A percentile compares a stretch with the other conserved stretches of the same genome.
These are phyloP conservation scores for Pestalotiopsis sp. DNA, from an alignment of 2,329 filamentous ascomycete species.

Conservation along the genomic window DNA sequence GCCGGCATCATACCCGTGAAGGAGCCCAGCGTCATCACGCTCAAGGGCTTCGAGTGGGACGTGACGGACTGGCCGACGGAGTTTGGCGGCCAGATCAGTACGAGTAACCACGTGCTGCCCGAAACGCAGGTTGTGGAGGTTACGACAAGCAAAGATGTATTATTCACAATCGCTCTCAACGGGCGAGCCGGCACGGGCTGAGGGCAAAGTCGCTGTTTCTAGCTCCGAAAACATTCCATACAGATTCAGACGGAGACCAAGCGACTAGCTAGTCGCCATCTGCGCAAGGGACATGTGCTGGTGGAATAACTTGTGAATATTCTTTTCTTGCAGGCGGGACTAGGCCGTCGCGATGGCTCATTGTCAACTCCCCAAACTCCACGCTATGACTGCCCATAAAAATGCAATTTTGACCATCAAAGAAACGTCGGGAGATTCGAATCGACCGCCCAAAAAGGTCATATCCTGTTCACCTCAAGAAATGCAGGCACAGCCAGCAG, in stretches of 20 bases:
- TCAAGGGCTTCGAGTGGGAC: slow-evolving; percentile 87
- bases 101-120: slow-evolving; percentile 75
- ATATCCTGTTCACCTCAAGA: slow-evolving; percentile 58
- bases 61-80: slow-evolving; percentile 78
- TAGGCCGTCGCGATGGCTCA: neutral
- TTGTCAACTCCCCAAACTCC: slow-evolving; percentile 23
- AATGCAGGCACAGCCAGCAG: slow-evolving; percentile 90
- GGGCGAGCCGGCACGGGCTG: slow-evolving; percentile 11
- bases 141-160: slow-evolving; percentile 62
- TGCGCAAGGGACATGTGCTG: neutral
- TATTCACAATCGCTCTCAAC: slow-evolving; percentile 74
- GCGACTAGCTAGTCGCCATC: neutral
- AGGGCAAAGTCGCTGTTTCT: neutral
- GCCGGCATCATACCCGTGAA: slow-evolving; percentile 86
- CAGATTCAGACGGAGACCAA: neutral
- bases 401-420: neutral
- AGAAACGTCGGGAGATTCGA: neutral
- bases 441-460: slow-evolving; percentile 6
- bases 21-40: slow-evolving; percentile 78
- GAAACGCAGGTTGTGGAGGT: slow-evolving; percentile 64
- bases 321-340: neutral
- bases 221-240: neutral
- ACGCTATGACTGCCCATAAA: slow-evolving; percentile 20
- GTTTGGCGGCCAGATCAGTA: slow-evolving; percentile 75
- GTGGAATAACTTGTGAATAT: neutral